Percentiles rank a stretch among this genome's conserved stretches.
These are phyloP conservation scores for Nakaseomyces glabratus DNA, from an alignment of 1,139 yeast species.

Conservation along the genomic window DNA sequence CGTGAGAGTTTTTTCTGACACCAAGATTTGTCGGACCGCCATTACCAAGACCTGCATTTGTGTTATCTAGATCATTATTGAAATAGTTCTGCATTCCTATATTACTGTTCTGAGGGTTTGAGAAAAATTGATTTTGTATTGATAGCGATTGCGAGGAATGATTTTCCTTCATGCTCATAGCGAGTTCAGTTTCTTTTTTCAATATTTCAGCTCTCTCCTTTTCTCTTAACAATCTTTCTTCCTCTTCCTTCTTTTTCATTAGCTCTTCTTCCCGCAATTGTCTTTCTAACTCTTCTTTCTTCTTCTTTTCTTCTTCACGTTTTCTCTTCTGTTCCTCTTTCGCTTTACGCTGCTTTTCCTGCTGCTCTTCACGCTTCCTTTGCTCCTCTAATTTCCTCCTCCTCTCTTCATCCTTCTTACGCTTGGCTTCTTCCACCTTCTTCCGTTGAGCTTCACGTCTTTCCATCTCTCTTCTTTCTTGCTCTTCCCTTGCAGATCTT, in stretches of 20 bases:
- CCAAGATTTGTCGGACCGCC: no score
- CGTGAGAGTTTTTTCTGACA: constrained; percentile 5
- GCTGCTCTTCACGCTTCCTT: constrained; percentile 34
- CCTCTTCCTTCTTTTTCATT: constrained; percentile 20
- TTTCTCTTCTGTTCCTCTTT: constrained; percentile 34
- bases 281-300: constrained; percentile 37
- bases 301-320: constrained; percentile 36
- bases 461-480: constrained; percentile 38
- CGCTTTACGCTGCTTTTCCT: constrained; percentile 34
- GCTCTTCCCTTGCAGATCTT: constrained; percentile 37
- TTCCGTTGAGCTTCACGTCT: constrained; percentile 37
- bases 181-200: constrained; percentile 32
- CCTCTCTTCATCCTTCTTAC: constrained; percentile 37
- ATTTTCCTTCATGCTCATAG: constrained; percentile 11
- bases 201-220: constrained; percentile 19
- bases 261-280: constrained; percentile 37
- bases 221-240: constrained; percentile 29
- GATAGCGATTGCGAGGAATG: background rate
- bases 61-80: background rate
- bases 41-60: background rate
- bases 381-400: constrained; percentile 37
- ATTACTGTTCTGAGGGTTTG: constrained; percentile 1
- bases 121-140: background rate
- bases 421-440: constrained; percentile 31
- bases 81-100: background rate